Evolutionary conservation across 306 rosid species (phyloP), one percentile per base, ranked within the genome.

Genomic region (Fragaria nilgerrensis): DNA sequence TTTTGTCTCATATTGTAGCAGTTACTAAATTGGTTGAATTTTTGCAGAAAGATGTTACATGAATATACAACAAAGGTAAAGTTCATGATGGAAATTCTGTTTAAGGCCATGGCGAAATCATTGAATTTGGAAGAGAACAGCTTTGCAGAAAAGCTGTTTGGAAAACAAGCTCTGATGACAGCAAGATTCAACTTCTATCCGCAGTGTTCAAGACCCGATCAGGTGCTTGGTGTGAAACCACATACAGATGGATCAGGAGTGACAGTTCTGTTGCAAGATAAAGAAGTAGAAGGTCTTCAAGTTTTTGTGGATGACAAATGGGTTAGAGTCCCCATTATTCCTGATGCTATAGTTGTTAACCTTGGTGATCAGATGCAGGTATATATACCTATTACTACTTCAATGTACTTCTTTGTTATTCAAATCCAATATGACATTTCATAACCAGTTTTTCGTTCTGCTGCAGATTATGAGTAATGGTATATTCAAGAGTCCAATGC

Each of bases 271-370:
- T 74, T 94, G 88, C 98, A 88, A 78, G 97, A 91, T 65, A 29
- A 77, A 69, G 85, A 84, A 68, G 90, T 87, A 20, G 96, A 90
- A 81, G 97, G 98, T 63, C 91, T 94, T 39, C 98, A 94, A 82
- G 61, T 94, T 78, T 77, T 85, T 82, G 89, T 85, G 84, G 94
- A 85, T 68, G 79, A 74, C 14, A 72, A 84, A 66, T 94, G 98
- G 98, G 88, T 79, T 52, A 87, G 74, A 78, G 90, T 88, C 45
- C 91, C 98, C 17, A 86, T 90, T 25, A 37, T 90, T 62, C 79
- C 91, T 19, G 73, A 82, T 27, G 94, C 96, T 81, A 82, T 91
- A 15, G 43, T 91, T 73, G 65, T 94, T 64, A 91, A 94, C 49
- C 86, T 94, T 34, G 98, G 98, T 62, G 98, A 94, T 75, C 96